Conservation (phyloP, 2,329 filamentous ascomycete genomes). For the Pestalotiopsis sp. region DNA sequence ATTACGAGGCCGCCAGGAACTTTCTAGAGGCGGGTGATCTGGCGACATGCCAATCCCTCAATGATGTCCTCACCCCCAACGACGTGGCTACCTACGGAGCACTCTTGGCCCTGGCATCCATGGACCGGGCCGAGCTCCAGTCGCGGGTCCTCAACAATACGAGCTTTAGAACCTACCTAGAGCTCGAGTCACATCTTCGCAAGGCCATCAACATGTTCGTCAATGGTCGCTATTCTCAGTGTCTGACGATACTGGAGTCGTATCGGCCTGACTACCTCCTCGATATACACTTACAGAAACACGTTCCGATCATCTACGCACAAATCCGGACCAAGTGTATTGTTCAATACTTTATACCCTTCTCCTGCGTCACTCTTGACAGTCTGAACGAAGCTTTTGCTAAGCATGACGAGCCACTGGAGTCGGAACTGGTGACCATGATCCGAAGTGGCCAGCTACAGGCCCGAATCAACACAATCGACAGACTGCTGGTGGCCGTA, state of each 20-base stretch:
- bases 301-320: conserved; percentile 71
- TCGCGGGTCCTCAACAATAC: conserved; percentile 76
- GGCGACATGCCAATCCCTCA: conserved; percentile 57
- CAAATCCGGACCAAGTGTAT: conserved; percentile 89
- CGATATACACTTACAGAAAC: conserved; percentile 80
- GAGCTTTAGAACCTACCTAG: conserved; percentile 83
- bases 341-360: conserved; percentile 88
- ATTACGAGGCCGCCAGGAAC: conserved; percentile 65
- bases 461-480: conserved; percentile 83
- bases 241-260: conserved; percentile 78
- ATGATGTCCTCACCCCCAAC: conserved; percentile 76
- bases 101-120: conserved; percentile 85
- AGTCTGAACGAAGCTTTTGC: conserved; percentile 80
- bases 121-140: conserved; percentile 79
- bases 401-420: conserved; percentile 61
- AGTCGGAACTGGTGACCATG: conserved; percentile 76
- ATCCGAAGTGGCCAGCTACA: conserved; percentile 74
- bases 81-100: conserved; percentile 93
- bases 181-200: conserved; percentile 91
- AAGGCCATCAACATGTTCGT: conserved; percentile 90
- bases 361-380: conserved; percentile 81
- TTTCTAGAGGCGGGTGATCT: conserved; percentile 68
- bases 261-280: conserved; percentile 88
- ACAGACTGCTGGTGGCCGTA: conserved; percentile 75
- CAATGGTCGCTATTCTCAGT: conserved; percentile 84